phyloP scores from a whole-genome alignment of 192 early-diverging fungal species.

The Coemansia nantahalensis region DNA sequence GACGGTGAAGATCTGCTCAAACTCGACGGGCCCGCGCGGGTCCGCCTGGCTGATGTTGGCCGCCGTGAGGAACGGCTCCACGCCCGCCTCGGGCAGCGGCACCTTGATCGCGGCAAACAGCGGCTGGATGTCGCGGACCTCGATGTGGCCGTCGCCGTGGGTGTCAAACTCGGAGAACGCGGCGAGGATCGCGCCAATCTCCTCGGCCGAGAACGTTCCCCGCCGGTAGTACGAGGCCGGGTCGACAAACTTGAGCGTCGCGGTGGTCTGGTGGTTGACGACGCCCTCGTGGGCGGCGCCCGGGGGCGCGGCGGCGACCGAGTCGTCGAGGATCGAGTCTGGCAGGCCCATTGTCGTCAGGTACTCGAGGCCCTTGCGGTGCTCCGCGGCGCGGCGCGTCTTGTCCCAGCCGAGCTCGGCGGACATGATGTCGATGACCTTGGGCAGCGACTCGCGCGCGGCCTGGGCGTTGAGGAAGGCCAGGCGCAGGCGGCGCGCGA shows the following conservation, averaged over 20 bases:
- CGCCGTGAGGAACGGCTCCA: slow-evolving; percentile 14
- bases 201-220: slow-evolving; percentile 53
- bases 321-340: slow-evolving; percentile 41
- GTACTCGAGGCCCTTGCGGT: slow-evolving; percentile 68
- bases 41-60: slow-evolving; percentile 15
- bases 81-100: slow-evolving; percentile 15
- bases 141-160: slow-evolving; percentile 46
- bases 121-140: slow-evolving; percentile 36
- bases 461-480: slow-evolving; percentile 94
- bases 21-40: slow-evolving; percentile 32
- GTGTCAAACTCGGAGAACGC: slow-evolving; percentile 52
- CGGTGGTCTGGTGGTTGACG: slow-evolving; percentile 26
- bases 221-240: slow-evolving; percentile 54
- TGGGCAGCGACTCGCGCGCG: slow-evolving; percentile 79
- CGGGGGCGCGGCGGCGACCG: slow-evolving; percentile 5
- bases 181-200: slow-evolving; percentile 49
- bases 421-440: slow-evolving; percentile 89
- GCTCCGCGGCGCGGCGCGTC: slow-evolving; percentile 66
- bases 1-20: slow-evolving; percentile 54
- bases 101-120: slow-evolving; percentile 41
- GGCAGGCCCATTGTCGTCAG: slow-evolving; percentile 92
- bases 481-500: slow-evolving; percentile 86
- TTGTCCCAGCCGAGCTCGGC: slow-evolving; percentile 80
- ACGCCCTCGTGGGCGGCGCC: slow-evolving; percentile 13
- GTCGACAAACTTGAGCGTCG: slow-evolving; percentile 37